phyloP scores from a whole-genome alignment of 73 alveolate species.

The Blepharisma japonicum region DNA sequence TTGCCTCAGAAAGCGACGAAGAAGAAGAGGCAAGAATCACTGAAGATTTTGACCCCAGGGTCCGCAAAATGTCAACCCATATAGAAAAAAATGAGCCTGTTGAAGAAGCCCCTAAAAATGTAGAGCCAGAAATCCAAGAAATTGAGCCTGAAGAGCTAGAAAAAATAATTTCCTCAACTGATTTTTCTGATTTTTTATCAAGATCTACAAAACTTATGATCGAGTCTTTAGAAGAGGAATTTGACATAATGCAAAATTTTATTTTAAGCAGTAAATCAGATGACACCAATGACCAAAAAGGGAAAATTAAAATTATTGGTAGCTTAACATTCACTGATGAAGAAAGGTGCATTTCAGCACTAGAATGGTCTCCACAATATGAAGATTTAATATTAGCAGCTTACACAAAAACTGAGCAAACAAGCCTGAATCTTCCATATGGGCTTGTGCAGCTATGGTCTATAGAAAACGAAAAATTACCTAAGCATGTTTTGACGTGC shows the following conservation, averaged over 20 bases:
- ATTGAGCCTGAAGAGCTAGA: conserved; percentile 22
- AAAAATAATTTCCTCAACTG: neutral
- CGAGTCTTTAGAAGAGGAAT: conserved; percentile 3
- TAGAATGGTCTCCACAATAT: conserved; percentile 15
- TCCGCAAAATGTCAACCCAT: neutral
- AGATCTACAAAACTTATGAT: neutral
- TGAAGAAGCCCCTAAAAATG: conserved; percentile 5
- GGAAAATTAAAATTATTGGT: neutral
- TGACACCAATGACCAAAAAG: conserved; percentile 12
- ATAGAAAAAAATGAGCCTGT: neutral
- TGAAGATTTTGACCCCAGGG: neutral
- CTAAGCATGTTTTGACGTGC: neutral
- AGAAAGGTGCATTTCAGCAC: neutral
- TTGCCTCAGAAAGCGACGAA: conserved; percentile 1
- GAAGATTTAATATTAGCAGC: conserved; percentile 13
- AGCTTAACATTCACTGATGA: neutral
- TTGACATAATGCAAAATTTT: neutral
- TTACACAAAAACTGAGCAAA: neutral
- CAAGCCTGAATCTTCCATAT: neutral
- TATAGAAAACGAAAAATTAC: neutral
- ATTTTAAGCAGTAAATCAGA: neutral
- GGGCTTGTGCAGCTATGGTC: conserved; percentile 10
- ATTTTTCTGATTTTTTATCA: neutral
- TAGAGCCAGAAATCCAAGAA: conserved; percentile 14
- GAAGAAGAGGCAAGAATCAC: conserved; percentile 3